phyloP scores from a whole-genome alignment of 1,284 basidiomycete genomes.

The Apiotrichum sp. region DNA sequence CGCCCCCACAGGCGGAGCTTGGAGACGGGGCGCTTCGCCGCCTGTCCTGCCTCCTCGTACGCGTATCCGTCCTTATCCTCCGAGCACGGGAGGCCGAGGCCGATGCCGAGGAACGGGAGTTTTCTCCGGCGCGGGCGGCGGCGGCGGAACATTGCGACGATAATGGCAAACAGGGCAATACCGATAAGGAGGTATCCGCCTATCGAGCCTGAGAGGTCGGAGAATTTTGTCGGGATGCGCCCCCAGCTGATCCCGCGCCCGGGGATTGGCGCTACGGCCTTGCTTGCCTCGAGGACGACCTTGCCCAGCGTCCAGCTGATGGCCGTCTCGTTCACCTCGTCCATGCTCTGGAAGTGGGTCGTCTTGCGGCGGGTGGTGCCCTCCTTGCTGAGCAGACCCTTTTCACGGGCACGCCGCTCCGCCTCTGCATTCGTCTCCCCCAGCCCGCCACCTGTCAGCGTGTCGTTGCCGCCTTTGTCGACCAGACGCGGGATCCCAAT shows the following conservation, averaged over 20 bases:
- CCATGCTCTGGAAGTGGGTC: slow-evolving; percentile 79
- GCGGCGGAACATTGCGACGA: slow-evolving; percentile 3
- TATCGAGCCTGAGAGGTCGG: slow-evolving; percentile 6
- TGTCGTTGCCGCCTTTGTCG: slow-evolving; percentile 64
- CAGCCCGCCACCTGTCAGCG: slow-evolving; percentile 51
- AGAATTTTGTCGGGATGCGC: slow-evolving; percentile 1
- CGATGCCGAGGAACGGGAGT: background rate
- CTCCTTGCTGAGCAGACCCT: slow-evolving; percentile 58
- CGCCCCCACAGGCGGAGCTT: slow-evolving; percentile 5
- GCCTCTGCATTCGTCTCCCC: slow-evolving; percentile 56
- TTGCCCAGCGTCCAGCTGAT: slow-evolving; percentile 98
- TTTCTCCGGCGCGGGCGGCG: background rate
- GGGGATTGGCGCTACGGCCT: slow-evolving; percentile 47
- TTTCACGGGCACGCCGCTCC: slow-evolving; percentile 64
- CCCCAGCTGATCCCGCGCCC: slow-evolving; percentile 5
- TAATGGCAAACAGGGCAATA: slow-evolving; percentile 20
- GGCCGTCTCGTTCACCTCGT: slow-evolving; percentile 82
- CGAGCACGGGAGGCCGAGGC: slow-evolving; percentile 1
- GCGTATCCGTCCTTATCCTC: slow-evolving; percentile 1
- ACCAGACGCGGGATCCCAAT: slow-evolving; percentile 89
- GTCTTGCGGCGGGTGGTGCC: no score
- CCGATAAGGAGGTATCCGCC: slow-evolving; percentile 35
- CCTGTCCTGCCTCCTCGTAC: slow-evolving; percentile 1
- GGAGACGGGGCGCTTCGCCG: slow-evolving; percentile 6
- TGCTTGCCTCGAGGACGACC: slow-evolving; percentile 94